Evolutionary conservation across 768 basidiomycete species (phyloP).

Genomic region (Rhodotorula diobovata): DNA sequence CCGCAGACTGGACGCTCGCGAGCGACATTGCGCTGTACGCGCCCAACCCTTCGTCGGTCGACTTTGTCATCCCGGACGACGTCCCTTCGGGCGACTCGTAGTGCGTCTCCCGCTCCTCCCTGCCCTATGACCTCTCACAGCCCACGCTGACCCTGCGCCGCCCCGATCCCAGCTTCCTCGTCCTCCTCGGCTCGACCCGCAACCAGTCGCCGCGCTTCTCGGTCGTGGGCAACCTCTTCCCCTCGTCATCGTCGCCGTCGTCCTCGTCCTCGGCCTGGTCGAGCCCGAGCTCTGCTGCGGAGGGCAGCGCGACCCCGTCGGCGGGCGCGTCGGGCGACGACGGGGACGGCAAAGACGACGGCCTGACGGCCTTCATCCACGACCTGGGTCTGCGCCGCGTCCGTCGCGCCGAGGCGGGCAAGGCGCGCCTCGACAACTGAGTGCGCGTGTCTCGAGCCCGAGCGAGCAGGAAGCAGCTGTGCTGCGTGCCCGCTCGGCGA

Average conservation of each 20-base stretch:
- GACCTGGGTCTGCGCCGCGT: not conserved
- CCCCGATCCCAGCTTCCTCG: constrained; percentile 14
- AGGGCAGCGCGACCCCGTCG: not conserved
- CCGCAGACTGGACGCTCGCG: constrained; percentile 17
- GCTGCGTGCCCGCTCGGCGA: not conserved
- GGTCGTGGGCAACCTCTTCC: not conserved
- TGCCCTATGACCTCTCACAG: rapidly evolving
- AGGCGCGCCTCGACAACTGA: constrained; percentile 2
- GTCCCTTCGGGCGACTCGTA: constrained; percentile 5
- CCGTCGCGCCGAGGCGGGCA: not conserved
- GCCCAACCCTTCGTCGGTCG: not conserved
- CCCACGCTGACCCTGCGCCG: not conserved
- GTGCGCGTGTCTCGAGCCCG: not conserved
- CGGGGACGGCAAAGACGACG: not conserved
- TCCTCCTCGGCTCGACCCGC: constrained; percentile 19
- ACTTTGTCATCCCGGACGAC: constrained; percentile 13
- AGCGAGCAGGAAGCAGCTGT: not conserved
- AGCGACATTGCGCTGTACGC: constrained; percentile 10
- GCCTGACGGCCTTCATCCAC: not conserved
- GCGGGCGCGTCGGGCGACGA: not conserved
- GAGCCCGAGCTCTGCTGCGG: not conserved
- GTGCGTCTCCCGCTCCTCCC: not conserved
- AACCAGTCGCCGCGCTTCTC: constrained; percentile 6
- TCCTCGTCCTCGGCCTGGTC: not conserved
- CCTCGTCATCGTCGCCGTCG: not conserved